Conservation (phyloP, 768 basidiomycete species). For the Lentinula guzmanii region DNA sequence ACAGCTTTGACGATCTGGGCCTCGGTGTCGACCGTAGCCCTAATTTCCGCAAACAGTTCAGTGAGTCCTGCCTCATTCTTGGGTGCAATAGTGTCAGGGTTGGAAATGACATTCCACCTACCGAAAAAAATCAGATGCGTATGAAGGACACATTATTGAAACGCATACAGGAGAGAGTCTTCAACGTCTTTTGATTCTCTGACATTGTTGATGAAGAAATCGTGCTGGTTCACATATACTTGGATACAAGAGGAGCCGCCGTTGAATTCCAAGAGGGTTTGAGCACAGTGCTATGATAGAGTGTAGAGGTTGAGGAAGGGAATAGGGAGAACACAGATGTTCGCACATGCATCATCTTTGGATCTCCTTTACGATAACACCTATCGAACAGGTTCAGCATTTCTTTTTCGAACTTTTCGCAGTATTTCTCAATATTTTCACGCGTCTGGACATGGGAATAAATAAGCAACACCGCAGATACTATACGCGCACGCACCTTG, state of each 20-base stretch:
- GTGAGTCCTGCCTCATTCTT: slow-evolving; percentile 73
- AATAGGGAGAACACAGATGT: not conserved
- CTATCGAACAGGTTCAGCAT: slow-evolving; percentile 94
- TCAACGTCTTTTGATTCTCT: slow-evolving; percentile 53
- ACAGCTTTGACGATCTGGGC: slow-evolving; percentile 98
- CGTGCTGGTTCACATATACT: slow-evolving; percentile 98
- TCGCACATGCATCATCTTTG: slow-evolving; percentile 96
- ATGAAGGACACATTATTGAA: slow-evolving; percentile 13
- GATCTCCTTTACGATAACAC: slow-evolving; percentile 94
- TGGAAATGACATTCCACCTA: slow-evolving; percentile 79
- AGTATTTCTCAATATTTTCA: slow-evolving; percentile 92
- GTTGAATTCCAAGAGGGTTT: slow-evolving; percentile 95
- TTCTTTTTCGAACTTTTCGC: slow-evolving; percentile 98
- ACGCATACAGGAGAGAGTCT: slow-evolving; percentile 46
- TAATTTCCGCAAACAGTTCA: slow-evolving; percentile 81
- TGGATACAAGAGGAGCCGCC: slow-evolving; percentile 96
- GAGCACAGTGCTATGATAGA: slow-evolving; percentile 88
- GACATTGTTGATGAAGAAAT: slow-evolving; percentile 96
- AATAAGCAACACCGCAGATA: not conserved
- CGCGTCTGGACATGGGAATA: slow-evolving; percentile 49
- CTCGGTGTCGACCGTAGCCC: slow-evolving; percentile 89
- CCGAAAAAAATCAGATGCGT: slow-evolving; percentile 3
- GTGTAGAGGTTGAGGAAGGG: not conserved
- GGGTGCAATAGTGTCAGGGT: slow-evolving; percentile 75
- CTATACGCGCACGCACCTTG: slow-evolving; percentile 41